phyloP scores from a whole-genome alignment of 2,329 filamentous ascomycete species.

The Alternaria sp. region DNA sequence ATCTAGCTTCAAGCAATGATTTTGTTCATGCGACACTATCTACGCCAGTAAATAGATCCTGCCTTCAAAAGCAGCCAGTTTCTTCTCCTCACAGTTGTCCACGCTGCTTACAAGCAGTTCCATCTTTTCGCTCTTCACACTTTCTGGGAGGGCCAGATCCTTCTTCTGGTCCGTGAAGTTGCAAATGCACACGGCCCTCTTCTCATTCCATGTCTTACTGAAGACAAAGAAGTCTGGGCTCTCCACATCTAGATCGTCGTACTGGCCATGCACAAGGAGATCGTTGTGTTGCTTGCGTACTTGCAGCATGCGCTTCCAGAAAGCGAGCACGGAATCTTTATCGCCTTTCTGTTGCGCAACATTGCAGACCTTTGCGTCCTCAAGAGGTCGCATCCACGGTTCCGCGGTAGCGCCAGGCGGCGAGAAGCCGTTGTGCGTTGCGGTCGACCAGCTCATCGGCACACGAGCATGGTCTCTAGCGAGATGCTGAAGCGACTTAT shows the following conservation, averaged over 20 bases:
- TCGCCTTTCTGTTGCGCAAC: constrained; percentile 59
- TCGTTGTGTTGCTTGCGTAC: constrained; percentile 63
- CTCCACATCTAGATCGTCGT: constrained; percentile 59
- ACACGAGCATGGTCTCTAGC: constrained; percentile 71
- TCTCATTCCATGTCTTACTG: constrained; percentile 38
- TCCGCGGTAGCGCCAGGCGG: constrained; percentile 53
- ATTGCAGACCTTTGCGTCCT: constrained; percentile 62
- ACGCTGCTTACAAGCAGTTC: constrained; percentile 33
- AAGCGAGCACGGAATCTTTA: constrained; percentile 60
- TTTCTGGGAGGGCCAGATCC: constrained; percentile 43
- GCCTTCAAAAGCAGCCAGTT: constrained; percentile 37
- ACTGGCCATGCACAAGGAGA: constrained; percentile 67
- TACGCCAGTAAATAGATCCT: constrained; percentile 34
- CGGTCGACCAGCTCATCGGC: constrained; percentile 70
- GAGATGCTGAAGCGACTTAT: constrained; percentile 63
- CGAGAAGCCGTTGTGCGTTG: constrained; percentile 65
- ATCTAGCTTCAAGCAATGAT: not conserved
- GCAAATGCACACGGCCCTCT: constrained; percentile 39
- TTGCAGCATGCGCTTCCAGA: constrained; percentile 64
- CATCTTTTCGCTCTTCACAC: constrained; percentile 38
- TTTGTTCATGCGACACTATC: not conserved
- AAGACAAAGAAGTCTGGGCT: constrained; percentile 64
- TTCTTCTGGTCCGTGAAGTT: constrained; percentile 44
- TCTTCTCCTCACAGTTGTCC: constrained; percentile 20
- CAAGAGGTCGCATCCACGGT: constrained; percentile 68